Percentiles rank a stretch among this genome's conserved stretches.
Evolutionary conservation across 768 basidiomycete genomes (phyloP).

Genomic region (Leccinum disarticulatum): DNA sequence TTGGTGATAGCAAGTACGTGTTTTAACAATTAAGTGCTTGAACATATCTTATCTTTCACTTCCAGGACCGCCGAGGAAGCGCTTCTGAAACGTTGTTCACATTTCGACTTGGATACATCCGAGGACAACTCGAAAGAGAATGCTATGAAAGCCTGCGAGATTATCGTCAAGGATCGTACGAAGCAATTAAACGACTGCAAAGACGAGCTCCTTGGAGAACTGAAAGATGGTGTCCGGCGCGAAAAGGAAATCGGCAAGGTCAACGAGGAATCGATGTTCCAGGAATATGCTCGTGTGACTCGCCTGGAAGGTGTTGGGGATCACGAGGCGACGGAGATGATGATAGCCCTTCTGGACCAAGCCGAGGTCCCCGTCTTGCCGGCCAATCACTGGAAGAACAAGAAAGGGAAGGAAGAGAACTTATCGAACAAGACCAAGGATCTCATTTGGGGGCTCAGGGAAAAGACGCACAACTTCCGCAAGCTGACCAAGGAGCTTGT

Average conservation of each 20-base stretch:
- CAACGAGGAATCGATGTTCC: constrained; percentile 75
- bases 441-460: constrained; percentile 76
- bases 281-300: constrained; percentile 70
- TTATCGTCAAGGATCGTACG: constrained; percentile 81
- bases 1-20: constrained; percentile 81
- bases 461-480: constrained; percentile 84
- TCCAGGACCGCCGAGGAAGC: constrained; percentile 86
- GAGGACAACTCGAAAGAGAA: constrained; percentile 53
- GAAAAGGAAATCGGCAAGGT: constrained; percentile 67
- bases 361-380: constrained; percentile 47
- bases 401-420: constrained; percentile 56
- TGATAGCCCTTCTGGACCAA: constrained; percentile 58
- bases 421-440: constrained; percentile 59
- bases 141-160: constrained; percentile 90
- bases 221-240: constrained; percentile 63
- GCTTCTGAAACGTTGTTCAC: constrained; percentile 91
- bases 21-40: neutral
- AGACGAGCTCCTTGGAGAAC: constrained; percentile 62
- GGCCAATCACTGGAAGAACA: constrained; percentile 37
- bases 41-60: constrained; percentile 4
- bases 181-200: constrained; percentile 80
- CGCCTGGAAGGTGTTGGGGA: constrained; percentile 70
- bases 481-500: constrained; percentile 85
- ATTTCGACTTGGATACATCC: constrained; percentile 82
- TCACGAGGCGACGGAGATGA: constrained; percentile 66